Conservation (phyloP, 768 basidiomycete genomes). For the Termitomyces sp. region DNA sequence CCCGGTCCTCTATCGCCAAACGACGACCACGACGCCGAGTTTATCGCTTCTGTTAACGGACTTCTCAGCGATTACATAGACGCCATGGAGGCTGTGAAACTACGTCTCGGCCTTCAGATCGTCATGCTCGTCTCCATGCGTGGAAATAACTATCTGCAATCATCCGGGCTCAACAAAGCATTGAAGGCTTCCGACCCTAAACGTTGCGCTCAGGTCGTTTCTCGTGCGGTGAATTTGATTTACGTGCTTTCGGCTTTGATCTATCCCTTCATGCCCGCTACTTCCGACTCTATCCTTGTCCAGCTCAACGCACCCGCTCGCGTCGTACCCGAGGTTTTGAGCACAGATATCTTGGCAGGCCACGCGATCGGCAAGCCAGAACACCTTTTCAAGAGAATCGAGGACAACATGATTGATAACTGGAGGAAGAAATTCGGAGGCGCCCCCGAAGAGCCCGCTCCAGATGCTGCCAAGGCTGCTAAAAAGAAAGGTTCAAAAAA, state of each 20-base stretch:
- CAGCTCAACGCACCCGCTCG: conserved; percentile 92
- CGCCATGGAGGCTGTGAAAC: conserved; percentile 87
- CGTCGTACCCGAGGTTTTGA: conserved; percentile 64
- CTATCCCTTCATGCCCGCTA: conserved; percentile 96
- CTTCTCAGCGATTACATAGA: conserved; percentile 77
- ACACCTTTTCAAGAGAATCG: conserved; percentile 92
- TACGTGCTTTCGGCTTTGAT: conserved; percentile 81
- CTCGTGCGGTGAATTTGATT: conserved; percentile 89
- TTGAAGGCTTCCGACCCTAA: conserved; percentile 75
- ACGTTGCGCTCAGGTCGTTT: conserved; percentile 87
- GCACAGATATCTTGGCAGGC: conserved; percentile 80
- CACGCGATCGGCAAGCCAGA: conserved; percentile 83
- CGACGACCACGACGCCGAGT: conserved; percentile 64
- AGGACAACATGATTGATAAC: conserved; percentile 80
- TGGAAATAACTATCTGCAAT: conserved; percentile 94
- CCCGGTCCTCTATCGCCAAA: conserved; percentile 68
- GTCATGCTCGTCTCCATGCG: conserved; percentile 87
- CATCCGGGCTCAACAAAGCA: conserved; percentile 86
- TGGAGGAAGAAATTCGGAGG: conserved; percentile 85
- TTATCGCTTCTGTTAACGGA: conserved; percentile 74
- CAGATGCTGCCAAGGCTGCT: conserved; percentile 36
- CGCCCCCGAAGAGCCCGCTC: conserved; percentile 23
- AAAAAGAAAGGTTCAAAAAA: conserved; percentile 55
- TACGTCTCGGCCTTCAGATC: conserved; percentile 81
- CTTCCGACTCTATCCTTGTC: conserved; percentile 68